Evolutionary conservation across 2,329 filamentous ascomycete species (phyloP).

Genomic region (Eurotiales sp.): DNA sequence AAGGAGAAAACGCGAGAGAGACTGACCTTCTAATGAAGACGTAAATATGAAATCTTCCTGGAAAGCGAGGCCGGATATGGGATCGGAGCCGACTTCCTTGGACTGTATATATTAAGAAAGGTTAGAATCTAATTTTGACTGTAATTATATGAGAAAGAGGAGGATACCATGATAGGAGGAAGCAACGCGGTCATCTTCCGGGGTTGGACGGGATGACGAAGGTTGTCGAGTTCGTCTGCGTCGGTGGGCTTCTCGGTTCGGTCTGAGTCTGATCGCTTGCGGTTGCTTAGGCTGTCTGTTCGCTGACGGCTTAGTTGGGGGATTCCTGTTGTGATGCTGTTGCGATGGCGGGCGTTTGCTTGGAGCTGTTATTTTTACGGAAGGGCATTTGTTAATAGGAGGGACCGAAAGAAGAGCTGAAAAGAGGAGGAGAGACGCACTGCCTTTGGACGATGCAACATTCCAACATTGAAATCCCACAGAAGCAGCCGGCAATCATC

Average conservation of each 20-base stretch:
- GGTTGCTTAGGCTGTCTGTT: conserved; percentile 57
- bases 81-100: conserved; percentile 80
- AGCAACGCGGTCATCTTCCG: conserved; percentile 77
- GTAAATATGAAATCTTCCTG: conserved; percentile 91
- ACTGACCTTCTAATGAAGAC: conserved; percentile 81
- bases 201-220: conserved; percentile 80
- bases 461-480: conserved; percentile 97
- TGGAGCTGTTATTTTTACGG: conserved; percentile 25
- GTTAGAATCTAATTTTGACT: no score
- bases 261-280: conserved; percentile 68
- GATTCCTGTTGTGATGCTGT: conserved; percentile 28
- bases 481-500: conserved; percentile 87
- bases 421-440: conserved; percentile 49
- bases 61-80: conserved; percentile 87
- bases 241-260: conserved; percentile 47
- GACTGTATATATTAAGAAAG: conserved; percentile 49
- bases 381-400: background rate
- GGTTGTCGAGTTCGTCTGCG: conserved; percentile 54
- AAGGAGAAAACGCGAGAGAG: background rate
- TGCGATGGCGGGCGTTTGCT: conserved; percentile 35
- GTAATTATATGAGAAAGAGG: no score
- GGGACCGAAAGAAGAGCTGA: no score
- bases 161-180: conserved; percentile 79
- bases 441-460: conserved; percentile 86
- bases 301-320: conserved; percentile 54